A percentile compares a stretch with the other conserved stretches of the same genome.
phyloP scores from a whole-genome alignment of 1,284 basidiomycete species.

The Vanrija sp. region DNA sequence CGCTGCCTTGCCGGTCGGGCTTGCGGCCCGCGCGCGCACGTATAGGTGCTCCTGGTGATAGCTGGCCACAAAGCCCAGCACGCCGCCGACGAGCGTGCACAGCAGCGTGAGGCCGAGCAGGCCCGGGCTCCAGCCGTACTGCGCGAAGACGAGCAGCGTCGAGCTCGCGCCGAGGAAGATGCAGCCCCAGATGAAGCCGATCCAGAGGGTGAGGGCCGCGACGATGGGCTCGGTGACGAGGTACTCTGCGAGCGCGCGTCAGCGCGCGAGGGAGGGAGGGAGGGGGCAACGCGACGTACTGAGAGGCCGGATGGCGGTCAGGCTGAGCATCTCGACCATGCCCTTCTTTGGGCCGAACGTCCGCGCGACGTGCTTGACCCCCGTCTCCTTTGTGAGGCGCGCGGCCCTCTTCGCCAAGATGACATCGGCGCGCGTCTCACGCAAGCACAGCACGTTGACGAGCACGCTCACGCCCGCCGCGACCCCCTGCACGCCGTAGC shows the following conservation, averaged over 20 bases:
- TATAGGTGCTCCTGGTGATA: slow-evolving; percentile 41
- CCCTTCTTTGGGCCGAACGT: slow-evolving; percentile 16
- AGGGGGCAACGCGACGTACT: slow-evolving; percentile 22
- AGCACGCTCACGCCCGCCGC: slow-evolving; percentile 25
- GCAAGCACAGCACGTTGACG: slow-evolving; percentile 38
- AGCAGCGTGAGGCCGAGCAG: slow-evolving; percentile 30
- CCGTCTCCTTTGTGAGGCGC: slow-evolving; percentile 44
- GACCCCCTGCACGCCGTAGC: slow-evolving; percentile 39
- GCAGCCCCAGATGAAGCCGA: slow-evolving; percentile 47
- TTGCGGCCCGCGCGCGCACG: slow-evolving; percentile 17
- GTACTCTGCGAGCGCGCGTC: slow-evolving; percentile 29
- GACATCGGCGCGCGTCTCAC: slow-evolving; percentile 50
- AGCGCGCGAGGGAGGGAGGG: background rate
- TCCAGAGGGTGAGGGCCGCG: slow-evolving; percentile 48
- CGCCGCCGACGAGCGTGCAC: slow-evolving; percentile 57
- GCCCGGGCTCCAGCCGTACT: slow-evolving; percentile 39
- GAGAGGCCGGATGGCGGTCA: slow-evolving; percentile 40
- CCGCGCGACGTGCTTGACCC: slow-evolving; percentile 36
- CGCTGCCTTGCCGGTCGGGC: slow-evolving; percentile 42
- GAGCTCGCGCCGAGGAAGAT: slow-evolving; percentile 40
- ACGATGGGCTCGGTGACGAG: slow-evolving; percentile 53
- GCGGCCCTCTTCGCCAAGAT: slow-evolving; percentile 48
- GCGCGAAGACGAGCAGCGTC: slow-evolving; percentile 32
- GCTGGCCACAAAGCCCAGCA: slow-evolving; percentile 68
- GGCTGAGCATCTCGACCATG: slow-evolving; percentile 34